Percentiles rank a stretch among this genome's conserved stretches.
These are phyloP conservation scores for Aspergillus tanneri DNA, from an alignment of 2,329 filamentous ascomycete genomes.

Conservation along the genomic window DNA sequence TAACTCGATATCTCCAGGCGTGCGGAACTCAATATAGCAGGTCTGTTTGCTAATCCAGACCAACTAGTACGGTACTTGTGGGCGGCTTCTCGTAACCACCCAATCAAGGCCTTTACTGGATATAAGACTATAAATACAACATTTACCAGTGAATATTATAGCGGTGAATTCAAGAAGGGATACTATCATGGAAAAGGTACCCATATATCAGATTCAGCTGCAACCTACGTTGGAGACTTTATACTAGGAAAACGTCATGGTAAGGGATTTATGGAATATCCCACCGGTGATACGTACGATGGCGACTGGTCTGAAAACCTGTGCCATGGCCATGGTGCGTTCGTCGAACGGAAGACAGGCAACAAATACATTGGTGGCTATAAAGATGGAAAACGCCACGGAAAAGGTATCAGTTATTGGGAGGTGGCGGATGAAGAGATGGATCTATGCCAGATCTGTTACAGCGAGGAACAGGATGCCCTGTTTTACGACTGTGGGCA, in stretches of 20 bases:
- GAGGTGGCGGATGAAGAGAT: constrained; percentile 62
- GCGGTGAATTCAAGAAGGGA: constrained; percentile 52
- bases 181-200: constrained; percentile 57
- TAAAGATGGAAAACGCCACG: constrained; percentile 59
- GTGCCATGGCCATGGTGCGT: constrained; percentile 57
- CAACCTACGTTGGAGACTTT: constrained; percentile 58
- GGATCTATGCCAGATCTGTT: constrained; percentile 62
- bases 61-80: constrained; percentile 46
- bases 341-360: constrained; percentile 56
- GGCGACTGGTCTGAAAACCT: constrained; percentile 49
- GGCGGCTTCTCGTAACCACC: constrained; percentile 47
- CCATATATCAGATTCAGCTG: constrained; percentile 54
- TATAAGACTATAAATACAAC: constrained; percentile 52
- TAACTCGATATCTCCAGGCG: constrained; percentile 24
- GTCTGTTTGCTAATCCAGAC: constrained; percentile 40
- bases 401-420: constrained; percentile 62
- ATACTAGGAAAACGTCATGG: constrained; percentile 55
- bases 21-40: constrained; percentile 32
- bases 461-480: constrained; percentile 58
- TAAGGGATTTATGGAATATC: constrained; percentile 58
- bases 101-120: constrained; percentile 45
- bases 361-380: constrained; percentile 63
- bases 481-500: constrained; percentile 65
- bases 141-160: constrained; percentile 58
- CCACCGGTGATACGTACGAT: constrained; percentile 51